phyloP scores from a whole-genome alignment of 371 early-diverging fungal genomes.

The Actinomucor elegans region DNA sequence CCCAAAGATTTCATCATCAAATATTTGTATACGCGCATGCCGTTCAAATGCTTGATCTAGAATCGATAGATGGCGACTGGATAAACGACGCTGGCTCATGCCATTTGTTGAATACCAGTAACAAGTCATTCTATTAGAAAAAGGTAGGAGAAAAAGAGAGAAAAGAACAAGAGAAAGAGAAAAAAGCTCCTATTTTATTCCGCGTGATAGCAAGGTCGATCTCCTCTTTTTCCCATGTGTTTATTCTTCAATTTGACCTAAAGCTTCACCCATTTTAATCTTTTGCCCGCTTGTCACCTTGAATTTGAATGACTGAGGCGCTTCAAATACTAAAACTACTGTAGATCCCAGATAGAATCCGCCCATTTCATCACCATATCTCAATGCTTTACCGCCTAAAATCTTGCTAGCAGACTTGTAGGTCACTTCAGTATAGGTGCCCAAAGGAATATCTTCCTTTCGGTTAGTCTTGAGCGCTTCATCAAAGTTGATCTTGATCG shows the following conservation, averaged over 20 bases:
- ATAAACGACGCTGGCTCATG: constrained; percentile 20
- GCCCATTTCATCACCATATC: constrained; percentile 89
- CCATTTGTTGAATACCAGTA: constrained; percentile 42
- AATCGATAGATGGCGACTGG: constrained; percentile 21
- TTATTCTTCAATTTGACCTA: constrained; percentile 56
- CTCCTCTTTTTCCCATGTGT: neutral
- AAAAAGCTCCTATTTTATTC: neutral
- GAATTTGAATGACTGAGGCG: constrained; percentile 83
- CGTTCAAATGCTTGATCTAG: constrained; percentile 33
- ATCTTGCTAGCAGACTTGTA: constrained; percentile 66
- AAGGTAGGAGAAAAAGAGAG: neutral
- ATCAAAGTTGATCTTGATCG: constrained; percentile 90
- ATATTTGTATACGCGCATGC: constrained; percentile 28
- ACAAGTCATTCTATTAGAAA: constrained; percentile 7
- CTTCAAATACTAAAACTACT: constrained; percentile 96
- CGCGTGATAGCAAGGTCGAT: neutral
- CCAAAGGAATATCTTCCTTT: constrained; percentile 62
- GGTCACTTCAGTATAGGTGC: constrained; percentile 75
- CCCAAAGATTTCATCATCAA: constrained; percentile 43
- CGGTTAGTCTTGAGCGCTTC: constrained; percentile 76
- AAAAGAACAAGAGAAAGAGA: neutral
- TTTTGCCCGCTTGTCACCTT: constrained; percentile 68
- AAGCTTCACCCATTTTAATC: constrained; percentile 80
- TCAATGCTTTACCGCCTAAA: constrained; percentile 67
- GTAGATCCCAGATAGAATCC: constrained; percentile 95